Base-by-base conservation (phyloP, 2,329 filamentous ascomycete species). In the Gyromitra esculenta region DNA sequence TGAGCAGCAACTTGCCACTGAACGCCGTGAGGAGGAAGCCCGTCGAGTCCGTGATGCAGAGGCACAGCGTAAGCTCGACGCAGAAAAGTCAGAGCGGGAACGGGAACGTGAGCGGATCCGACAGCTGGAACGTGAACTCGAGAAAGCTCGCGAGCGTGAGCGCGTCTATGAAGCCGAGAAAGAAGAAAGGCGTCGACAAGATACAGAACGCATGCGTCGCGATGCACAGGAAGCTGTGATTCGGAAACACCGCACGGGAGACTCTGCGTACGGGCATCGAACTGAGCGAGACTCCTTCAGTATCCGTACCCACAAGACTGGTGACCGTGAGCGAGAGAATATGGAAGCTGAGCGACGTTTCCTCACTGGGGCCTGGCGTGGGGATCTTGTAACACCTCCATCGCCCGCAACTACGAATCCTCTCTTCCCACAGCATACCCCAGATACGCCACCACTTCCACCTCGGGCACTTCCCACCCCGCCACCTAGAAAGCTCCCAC, bases 121-220 rank as follows among this genome's bases (percentile, higher is more conserved):
- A 80, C 91, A 97, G 82, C 87, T 98, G 4, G 95, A 98, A 84
- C 86, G 87, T 41, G 88, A 92, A 81, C 86, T 93, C 0, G 89
- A 90, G 80, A 87, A 89, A 80, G 90, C 91, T 13, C 88, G 90
- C 79, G 89, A 91, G 79, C 87, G 91, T 57, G 91, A 92, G 81
- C 86, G 86, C 15, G 69, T 77, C 41, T 80, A 79, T 18, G 75
- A 79, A 31, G 72, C 68, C n/a, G 77, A 78, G 54, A 78, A 78
- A 35, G 78, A 79, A 72, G 77, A 73, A 48, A 69, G 71, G 13
- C 74, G 77, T 25, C 72, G 75, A 18, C 62, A 76, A 48, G 75
- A 79, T 35, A 79, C 77, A 18, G 77, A 79, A 48, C 63, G 73
- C 9, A 78, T 78, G 73, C 77, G 78, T 37, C 73, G 76, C 13